These are phyloP conservation scores for Pseudozyma sp. DNA, from an alignment of 1,284 basidiomycete species.

Conservation along the genomic window DNA sequence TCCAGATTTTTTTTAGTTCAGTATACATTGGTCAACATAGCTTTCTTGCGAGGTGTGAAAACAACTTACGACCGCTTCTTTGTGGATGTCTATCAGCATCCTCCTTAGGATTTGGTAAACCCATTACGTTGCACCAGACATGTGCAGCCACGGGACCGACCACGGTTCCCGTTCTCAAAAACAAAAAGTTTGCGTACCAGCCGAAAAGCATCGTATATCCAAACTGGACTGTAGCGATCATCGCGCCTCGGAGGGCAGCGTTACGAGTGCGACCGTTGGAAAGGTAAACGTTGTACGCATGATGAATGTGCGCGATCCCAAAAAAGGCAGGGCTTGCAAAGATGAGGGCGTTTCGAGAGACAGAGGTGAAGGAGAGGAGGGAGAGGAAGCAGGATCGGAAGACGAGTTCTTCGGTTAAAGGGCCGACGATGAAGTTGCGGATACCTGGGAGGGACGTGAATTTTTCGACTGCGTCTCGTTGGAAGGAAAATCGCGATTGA, in stretches of 20 bases:
- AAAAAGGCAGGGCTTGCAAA: constrained; percentile 87
- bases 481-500: constrained; percentile 70
- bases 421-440: constrained; percentile 84
- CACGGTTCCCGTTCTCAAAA: constrained; percentile 78
- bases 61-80: constrained; percentile 70
- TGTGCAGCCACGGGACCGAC: constrained; percentile 72
- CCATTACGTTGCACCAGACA: constrained; percentile 93
- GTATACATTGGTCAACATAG: background rate
- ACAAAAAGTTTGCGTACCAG: constrained; percentile 86
- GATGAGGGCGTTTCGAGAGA: constrained; percentile 75
- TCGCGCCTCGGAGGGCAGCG: constrained; percentile 76
- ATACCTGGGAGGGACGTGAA: constrained; percentile 75
- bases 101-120: constrained; percentile 75
- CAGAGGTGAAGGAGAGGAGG: constrained; percentile 78
- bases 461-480: constrained; percentile 70
- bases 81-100: constrained; percentile 70
- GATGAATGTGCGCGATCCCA: constrained; percentile 90
- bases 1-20: no score
- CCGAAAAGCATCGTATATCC: constrained; percentile 92
- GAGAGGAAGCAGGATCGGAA: constrained; percentile 87
- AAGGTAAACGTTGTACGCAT: constrained; percentile 85
- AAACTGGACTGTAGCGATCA: constrained; percentile 77
- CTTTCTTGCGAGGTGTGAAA: background rate
- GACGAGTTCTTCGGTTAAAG: constrained; percentile 90
- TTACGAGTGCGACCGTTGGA: constrained; percentile 67